Conservation (phyloP, 2,329 filamentous ascomycete genomes). For the Fusarium foetens region DNA sequence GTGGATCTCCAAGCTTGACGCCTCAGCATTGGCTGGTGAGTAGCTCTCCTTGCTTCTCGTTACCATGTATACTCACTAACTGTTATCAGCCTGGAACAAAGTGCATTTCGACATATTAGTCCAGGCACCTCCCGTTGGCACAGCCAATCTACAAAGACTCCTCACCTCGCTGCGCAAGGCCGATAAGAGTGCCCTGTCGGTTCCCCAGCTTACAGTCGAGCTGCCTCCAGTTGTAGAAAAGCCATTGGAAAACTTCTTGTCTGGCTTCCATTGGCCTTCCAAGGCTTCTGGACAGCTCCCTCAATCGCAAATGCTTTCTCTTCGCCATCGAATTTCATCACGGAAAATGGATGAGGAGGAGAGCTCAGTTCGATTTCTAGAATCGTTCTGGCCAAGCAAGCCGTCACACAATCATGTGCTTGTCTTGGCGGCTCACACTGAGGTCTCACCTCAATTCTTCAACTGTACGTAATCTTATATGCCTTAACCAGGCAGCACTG, state of each 20-base stretch:
- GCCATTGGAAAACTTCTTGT: slow-evolving; percentile 70
- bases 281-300: slow-evolving; percentile 49
- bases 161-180: slow-evolving; percentile 79
- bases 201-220: slow-evolving; percentile 85
- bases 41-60: slow-evolving; percentile 22
- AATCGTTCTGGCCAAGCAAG: slow-evolving; percentile 85
- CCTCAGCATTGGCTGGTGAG: slow-evolving; percentile 72
- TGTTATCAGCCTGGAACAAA: slow-evolving; percentile 75
- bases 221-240: slow-evolving; percentile 77
- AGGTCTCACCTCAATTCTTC: slow-evolving; percentile 83
- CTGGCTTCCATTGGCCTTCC: slow-evolving; percentile 75
- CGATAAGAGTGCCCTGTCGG: slow-evolving; percentile 76
- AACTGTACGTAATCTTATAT: slow-evolving; percentile 66
- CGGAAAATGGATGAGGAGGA: slow-evolving; percentile 72
- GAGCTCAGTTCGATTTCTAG: slow-evolving; percentile 78
- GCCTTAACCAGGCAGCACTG: slow-evolving; percentile 9
- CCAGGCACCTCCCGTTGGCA: slow-evolving; percentile 75
- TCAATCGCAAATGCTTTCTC: slow-evolving; percentile 66
- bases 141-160: slow-evolving; percentile 79
- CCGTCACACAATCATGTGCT: slow-evolving; percentile 77
- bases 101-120: slow-evolving; percentile 84
- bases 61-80: slow-evolving; percentile 27
- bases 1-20: slow-evolving; percentile 84
- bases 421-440: slow-evolving; percentile 82
- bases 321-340: slow-evolving; percentile 78